Evolutionary conservation across 2,329 filamentous ascomycete genomes (phyloP).

Genomic region (Botrytis sinoallii): DNA sequence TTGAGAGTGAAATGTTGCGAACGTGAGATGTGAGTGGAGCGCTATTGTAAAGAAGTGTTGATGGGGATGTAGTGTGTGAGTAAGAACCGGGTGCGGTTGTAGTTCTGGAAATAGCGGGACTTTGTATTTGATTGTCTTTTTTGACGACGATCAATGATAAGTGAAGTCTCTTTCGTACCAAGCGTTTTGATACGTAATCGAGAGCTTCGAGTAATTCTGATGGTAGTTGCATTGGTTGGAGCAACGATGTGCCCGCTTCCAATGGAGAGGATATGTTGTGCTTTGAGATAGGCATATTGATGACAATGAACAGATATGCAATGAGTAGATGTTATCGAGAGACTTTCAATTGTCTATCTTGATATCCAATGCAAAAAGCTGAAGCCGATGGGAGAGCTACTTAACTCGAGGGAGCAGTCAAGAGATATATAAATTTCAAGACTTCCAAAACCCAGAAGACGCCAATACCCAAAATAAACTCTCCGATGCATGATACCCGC

Average conservation of each 20-base stretch:
- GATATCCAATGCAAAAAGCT: not conserved
- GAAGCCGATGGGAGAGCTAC: constrained; percentile 3
- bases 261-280: constrained; percentile 59
- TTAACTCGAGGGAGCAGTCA: not conserved
- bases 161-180: constrained; percentile 54
- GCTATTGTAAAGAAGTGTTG: constrained; percentile 24
- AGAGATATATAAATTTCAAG: constrained; percentile 8
- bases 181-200: constrained; percentile 55
- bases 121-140: constrained; percentile 46
- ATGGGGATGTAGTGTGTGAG: constrained; percentile 21
- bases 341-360: not conserved
- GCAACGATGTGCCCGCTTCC: constrained; percentile 59
- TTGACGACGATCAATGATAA: constrained; percentile 57
- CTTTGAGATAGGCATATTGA: constrained; percentile 42
- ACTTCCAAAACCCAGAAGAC: not conserved
- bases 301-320: not conserved
- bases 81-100: constrained; percentile 11
- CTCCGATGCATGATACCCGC: constrained; percentile 10
- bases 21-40: constrained; percentile 15
- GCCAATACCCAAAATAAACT: constrained; percentile 9
- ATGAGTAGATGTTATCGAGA: not conserved
- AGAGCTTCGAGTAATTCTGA: constrained; percentile 53
- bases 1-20: not conserved
- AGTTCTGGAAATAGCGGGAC: constrained; percentile 8
- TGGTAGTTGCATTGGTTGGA: constrained; percentile 57